Percentiles rank a stretch among this genome's conserved stretches.
phyloP scores from a whole-genome alignment of 768 basidiomycete genomes.

The Rhodocollybia butyracea region DNA sequence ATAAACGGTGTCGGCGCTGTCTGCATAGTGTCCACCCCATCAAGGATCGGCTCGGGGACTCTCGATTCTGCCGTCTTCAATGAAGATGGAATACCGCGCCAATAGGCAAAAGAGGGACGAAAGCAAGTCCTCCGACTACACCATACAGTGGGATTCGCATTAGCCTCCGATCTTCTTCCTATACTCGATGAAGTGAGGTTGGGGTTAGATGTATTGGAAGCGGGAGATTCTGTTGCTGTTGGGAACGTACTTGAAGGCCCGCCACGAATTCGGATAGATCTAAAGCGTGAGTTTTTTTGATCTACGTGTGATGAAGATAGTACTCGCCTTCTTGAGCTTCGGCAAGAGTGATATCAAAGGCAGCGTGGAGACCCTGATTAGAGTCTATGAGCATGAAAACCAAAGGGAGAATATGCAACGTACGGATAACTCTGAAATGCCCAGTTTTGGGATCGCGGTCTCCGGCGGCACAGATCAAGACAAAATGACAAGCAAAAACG shows the following conservation, averaged over 20 bases:
- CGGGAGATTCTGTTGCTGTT: neutral
- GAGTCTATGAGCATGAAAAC: too few relatives aligned
- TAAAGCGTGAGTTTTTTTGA: neutral
- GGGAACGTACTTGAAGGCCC: neutral
- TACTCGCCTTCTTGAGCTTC: neutral
- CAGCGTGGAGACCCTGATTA: neutral
- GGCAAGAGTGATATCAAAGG: slow-evolving; percentile 2
- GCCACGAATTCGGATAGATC: neutral
- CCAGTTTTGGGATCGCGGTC: neutral
- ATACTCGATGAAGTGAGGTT: neutral
- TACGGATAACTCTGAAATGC: neutral
- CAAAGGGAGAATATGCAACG: neutral
- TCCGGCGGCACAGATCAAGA: neutral
- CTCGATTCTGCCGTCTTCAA: neutral
- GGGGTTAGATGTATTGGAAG: neutral
- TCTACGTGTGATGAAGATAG: too few relatives aligned
- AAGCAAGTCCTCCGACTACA: slow-evolving; percentile 3
- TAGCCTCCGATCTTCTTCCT: neutral
- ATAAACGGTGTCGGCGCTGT: neutral
- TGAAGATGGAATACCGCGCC: neutral
- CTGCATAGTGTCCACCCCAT: too few relatives aligned
- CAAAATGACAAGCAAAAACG: neutral
- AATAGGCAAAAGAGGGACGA: neutral
- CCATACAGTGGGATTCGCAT: neutral
- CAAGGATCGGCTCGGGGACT: too few relatives aligned